These are phyloP conservation scores for Trichoderma sp. DNA, from an alignment of 2,329 filamentous ascomycete genomes.

Conservation along the genomic window DNA sequence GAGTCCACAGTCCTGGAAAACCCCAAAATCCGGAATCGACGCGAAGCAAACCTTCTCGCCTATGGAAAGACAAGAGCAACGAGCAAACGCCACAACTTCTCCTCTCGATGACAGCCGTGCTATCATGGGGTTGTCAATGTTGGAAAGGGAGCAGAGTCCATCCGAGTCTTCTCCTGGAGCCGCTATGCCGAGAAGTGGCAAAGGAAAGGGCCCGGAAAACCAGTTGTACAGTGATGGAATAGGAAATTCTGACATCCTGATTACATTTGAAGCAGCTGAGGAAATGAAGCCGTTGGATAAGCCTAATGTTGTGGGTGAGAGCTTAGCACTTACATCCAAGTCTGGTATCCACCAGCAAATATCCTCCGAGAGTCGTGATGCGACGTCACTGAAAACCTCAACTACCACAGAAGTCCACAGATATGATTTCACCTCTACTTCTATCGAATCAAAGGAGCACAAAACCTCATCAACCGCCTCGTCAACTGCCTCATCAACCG, in stretches of 20 bases:
- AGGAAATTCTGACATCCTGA: conserved; percentile 4
- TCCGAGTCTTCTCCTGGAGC: not conserved
- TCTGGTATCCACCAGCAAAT: not conserved
- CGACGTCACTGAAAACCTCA: not conserved
- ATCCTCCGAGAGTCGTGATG: not conserved
- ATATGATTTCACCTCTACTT: not conserved
- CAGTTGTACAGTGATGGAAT: not conserved
- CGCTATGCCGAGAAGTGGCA: not conserved
- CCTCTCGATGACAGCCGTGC: not conserved
- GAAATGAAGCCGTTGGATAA: not conserved
- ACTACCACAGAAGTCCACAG: not conserved
- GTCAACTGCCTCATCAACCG: conserved; percentile 24
- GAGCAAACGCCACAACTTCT: not conserved
- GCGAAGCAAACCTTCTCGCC: not conserved
- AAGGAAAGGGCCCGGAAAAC: not conserved
- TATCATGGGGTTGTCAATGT: not conserved
- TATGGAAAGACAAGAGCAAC: not conserved
- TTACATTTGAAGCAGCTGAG: conserved; percentile 9
- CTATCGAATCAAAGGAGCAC: not conserved
- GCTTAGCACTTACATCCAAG: not conserved
- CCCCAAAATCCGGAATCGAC: not conserved
- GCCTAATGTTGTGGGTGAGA: not conserved
- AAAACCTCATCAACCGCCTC: conserved; percentile 22
- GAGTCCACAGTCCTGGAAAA: conserved; percentile 23
- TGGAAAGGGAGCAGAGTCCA: not conserved